Evolutionary conservation across 1,284 basidiomycete genomes (phyloP), one percentile per base, ranked within the genome.

Genomic region (Fistulinella cinereoalba): DNA sequence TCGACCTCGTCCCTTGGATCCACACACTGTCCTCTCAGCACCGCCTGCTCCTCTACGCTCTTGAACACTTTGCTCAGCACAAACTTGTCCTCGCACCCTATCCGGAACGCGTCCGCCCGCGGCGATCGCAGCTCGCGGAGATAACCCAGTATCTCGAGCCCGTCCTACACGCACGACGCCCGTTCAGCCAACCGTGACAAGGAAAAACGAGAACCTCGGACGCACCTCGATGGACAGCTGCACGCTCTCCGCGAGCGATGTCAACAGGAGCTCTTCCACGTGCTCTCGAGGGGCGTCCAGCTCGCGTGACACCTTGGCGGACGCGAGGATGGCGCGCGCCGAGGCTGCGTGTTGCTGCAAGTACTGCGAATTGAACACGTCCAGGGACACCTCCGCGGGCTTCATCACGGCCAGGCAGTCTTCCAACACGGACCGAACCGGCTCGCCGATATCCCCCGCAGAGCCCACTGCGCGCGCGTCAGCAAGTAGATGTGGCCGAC

Each of bases 331-430:
- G 1, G 80, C 80, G 3, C 58, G 55, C 0, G 79, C 71, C 23
- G 74, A 74, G 2, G 67, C 58, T 1, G 80, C 71, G 46, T 83
- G 74, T 19, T 64, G 72, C 64, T 93, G 89, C 12, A 90, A 72
- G 54, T 84, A 91, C 51, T 87, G 81, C 9, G 84, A 79, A 58
- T 89, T 92, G 68, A 79, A 85, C 0, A 74, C 76, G 33, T 86
- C 82, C 9, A 83, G 58, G 0, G 83, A 75, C 1, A 84, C 54
- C 25, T 79, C 77, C 0, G 68, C 66, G 0, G 88, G 80, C 3
- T 89, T 60, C 28, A 92, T 60, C 25, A 70, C 67, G 0, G 72
- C 46, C 15, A 88, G 54, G 0, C 75, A 64, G 21, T 74, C 70
- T 0, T 68, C 65, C 37, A 85, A 64, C 10, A 78, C 61, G 18